phyloP scores from a whole-genome alignment of 176 grass and related monocot genomes.

The Guadua angustifolia region DNA sequence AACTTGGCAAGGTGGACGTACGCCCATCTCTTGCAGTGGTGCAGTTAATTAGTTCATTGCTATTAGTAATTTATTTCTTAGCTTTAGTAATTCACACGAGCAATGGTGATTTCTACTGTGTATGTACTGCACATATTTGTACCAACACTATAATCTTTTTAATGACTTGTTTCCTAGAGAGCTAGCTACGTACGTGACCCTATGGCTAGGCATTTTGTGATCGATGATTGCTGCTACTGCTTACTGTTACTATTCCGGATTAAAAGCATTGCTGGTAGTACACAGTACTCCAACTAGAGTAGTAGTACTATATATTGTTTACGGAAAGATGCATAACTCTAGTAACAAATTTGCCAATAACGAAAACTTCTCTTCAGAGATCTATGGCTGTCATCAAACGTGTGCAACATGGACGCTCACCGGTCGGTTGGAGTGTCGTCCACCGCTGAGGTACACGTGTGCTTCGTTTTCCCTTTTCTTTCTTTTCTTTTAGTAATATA shows the following conservation, averaged over 20 bases:
- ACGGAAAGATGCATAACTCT: neutral
- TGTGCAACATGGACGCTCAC: constrained; percentile 46
- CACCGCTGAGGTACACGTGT: constrained; percentile 50
- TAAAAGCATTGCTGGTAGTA: constrained; percentile 5
- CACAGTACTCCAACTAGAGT: too few species aligned
- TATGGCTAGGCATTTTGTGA: constrained; percentile 34
- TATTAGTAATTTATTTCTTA: too few species aligned
- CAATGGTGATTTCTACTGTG: neutral
- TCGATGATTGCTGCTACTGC: constrained; percentile 30
- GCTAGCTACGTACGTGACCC: neutral
- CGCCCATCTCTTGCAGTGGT: too few species aligned
- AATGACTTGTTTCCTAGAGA: constrained; percentile 38
- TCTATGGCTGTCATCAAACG: constrained; percentile 50
- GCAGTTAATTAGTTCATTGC: too few species aligned
- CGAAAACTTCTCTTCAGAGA: constrained; percentile 54
- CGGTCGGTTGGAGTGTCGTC: constrained; percentile 39
- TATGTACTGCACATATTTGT: constrained; percentile 15
- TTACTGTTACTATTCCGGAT: neutral
- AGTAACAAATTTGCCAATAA: constrained; percentile 23
- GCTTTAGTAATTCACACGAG: neutral
- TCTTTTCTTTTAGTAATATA: neutral
- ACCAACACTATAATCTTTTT: constrained; percentile 14
- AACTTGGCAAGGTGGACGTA: too few species aligned
- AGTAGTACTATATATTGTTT: neutral
- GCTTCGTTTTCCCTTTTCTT: neutral